Evolutionary conservation across 2,329 filamentous ascomycete species (phyloP).

Genomic region (Neurospora sp.): DNA sequence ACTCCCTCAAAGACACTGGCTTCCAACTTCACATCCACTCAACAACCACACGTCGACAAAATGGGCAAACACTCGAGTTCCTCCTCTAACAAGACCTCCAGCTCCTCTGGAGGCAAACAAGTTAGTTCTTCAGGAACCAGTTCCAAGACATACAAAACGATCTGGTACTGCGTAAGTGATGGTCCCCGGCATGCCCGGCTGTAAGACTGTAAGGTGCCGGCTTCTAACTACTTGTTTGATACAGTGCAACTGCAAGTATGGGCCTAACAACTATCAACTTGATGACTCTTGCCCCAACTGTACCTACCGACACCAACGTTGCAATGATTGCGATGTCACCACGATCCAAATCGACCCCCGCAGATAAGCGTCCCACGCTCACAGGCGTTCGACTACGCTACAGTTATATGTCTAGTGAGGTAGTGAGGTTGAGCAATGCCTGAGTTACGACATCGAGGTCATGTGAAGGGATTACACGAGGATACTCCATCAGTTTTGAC

Average conservation of each 20-base stretch:
- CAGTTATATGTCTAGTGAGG: neutral
- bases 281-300: conserved; percentile 4
- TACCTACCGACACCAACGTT: neutral
- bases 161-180: conserved; percentile 11
- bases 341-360: neutral
- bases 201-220: neutral
- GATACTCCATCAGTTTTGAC: neutral
- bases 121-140: neutral
- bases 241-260: conserved; percentile 5
- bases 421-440: neutral
- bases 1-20: neutral
- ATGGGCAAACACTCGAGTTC: neutral
- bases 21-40: neutral
- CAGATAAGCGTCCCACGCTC: neutral
- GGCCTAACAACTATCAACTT: neutral
- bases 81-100: neutral
- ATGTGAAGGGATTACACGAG: neutral
- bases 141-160: neutral
- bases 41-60: neutral
- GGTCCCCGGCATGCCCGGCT: neutral
- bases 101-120: neutral
- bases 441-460: neutral
- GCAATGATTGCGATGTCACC: neutral
- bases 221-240: neutral
- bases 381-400: neutral